Conservation (phyloP, 768 basidiomycete genomes). For the Trametes cinnabarina region DNA sequence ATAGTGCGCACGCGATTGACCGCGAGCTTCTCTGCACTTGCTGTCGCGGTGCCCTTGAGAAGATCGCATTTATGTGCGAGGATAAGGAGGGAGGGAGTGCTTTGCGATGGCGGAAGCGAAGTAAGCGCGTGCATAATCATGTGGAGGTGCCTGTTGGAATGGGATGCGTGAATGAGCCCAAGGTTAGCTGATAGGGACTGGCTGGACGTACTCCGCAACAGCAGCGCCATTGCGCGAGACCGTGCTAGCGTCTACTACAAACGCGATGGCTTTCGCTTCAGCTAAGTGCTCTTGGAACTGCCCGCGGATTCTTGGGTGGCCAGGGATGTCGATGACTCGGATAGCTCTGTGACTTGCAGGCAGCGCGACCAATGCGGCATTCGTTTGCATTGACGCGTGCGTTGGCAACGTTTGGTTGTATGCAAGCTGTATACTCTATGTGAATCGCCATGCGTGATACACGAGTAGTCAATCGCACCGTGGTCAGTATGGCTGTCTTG, state of each 20-base stretch:
- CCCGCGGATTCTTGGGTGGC: constrained; percentile 77
- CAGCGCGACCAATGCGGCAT: constrained; percentile 49
- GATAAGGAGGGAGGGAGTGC: constrained; percentile 58
- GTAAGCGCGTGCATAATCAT: constrained; percentile 64
- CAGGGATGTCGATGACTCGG: constrained; percentile 72
- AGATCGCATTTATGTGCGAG: constrained; percentile 79
- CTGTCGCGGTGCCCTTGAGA: constrained; percentile 47
- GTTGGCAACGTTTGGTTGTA: constrained; percentile 64
- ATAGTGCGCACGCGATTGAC: constrained; percentile 70
- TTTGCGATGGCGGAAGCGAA: constrained; percentile 69
- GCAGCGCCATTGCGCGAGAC: constrained; percentile 70
- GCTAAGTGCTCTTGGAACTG: constrained; percentile 67
- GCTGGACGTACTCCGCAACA: constrained; percentile 71
- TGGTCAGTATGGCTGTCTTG: constrained; percentile 75
- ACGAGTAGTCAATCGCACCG: constrained; percentile 43
- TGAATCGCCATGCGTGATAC: not conserved
- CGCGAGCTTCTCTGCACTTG: constrained; percentile 48
- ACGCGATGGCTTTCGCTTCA: constrained; percentile 64
- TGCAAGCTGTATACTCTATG: constrained; percentile 46
- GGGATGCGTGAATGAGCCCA: not conserved
- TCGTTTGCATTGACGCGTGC: constrained; percentile 77
- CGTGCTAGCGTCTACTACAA: constrained; percentile 78
- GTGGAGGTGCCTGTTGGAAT: constrained; percentile 62
- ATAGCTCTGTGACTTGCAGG: constrained; percentile 43
- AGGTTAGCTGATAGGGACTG: not conserved